A percentile compares a stretch with the other conserved stretches of the same genome.
These are phyloP conservation scores for Penicillium bialowiezense DNA, from an alignment of 495 filamentous ascomycete species.

Conservation along the genomic window DNA sequence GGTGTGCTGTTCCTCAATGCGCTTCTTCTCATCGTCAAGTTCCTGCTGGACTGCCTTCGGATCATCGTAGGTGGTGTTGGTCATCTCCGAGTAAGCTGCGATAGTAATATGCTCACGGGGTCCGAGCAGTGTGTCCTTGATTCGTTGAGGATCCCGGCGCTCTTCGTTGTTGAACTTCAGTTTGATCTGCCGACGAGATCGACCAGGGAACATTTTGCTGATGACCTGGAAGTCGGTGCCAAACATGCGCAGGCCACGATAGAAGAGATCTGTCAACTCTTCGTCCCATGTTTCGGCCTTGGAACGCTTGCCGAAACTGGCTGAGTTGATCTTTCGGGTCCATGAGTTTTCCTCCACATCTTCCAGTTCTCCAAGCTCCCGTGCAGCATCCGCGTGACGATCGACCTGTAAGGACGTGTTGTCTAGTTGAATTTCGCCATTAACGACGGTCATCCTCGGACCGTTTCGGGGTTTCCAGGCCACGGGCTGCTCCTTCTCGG, in stretches of 20 bases:
- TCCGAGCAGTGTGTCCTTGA: slow-evolving; percentile 66
- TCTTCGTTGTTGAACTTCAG: slow-evolving; percentile 93
- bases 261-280: slow-evolving; percentile 78
- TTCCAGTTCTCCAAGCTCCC: slow-evolving; percentile 55
- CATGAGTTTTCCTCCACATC: slow-evolving; percentile 77
- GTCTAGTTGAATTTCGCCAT: slow-evolving; percentile 82
- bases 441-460: slow-evolving; percentile 67
- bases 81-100: slow-evolving; percentile 61
- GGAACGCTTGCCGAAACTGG: slow-evolving; percentile 67
- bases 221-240: slow-evolving; percentile 94
- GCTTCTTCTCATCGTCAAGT: slow-evolving; percentile 69
- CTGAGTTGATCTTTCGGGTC: slow-evolving; percentile 70
- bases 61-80: slow-evolving; percentile 53
- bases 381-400: slow-evolving; percentile 65
- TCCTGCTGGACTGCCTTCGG: slow-evolving; percentile 56
- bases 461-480: slow-evolving; percentile 35
- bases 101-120: slow-evolving; percentile 61
- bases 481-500: slow-evolving; percentile 12
- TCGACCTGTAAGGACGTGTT: slow-evolving; percentile 74
- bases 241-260: slow-evolving; percentile 77
- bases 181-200: slow-evolving; percentile 78
- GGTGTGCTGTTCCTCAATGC: slow-evolving; percentile 63
- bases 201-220: slow-evolving; percentile 72
- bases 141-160: slow-evolving; percentile 61
- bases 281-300: slow-evolving; percentile 74